Percentiles rank a stretch among this genome's conserved stretches.
Conservation (phyloP, 2,329 filamentous ascomycete genomes). For the Apiospora hydei region DNA sequence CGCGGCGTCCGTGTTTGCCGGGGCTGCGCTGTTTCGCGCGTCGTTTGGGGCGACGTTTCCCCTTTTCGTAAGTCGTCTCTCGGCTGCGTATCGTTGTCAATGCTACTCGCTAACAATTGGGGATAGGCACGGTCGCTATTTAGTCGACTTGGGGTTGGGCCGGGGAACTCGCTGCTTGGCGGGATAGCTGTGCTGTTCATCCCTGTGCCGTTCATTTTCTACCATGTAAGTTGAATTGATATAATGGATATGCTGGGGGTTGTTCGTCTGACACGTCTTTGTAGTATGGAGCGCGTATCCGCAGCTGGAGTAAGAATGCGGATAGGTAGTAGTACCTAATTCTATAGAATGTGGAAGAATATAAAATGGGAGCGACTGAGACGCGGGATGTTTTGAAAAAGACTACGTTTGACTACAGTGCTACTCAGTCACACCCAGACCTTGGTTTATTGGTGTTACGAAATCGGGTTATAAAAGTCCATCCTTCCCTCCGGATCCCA, state of each 20-base stretch:
- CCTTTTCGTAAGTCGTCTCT: constrained; percentile 31
- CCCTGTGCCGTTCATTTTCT: constrained; percentile 34
- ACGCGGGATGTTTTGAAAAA: neutral
- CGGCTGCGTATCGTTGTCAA: neutral
- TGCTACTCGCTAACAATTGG: neutral
- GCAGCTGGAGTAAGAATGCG: constrained; percentile 7
- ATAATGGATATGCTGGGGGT: neutral
- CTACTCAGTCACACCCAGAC: neutral
- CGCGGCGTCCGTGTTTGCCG: constrained; percentile 35
- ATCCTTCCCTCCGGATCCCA: constrained; percentile 36
- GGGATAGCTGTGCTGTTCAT: constrained; percentile 34
- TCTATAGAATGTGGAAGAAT: too few relatives aligned
- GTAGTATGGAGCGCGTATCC: neutral
- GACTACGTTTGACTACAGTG: neutral
- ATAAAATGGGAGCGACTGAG: neutral
- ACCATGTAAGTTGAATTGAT: constrained; percentile 28
- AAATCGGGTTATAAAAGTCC: constrained; percentile 9
- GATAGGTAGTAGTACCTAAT: too few relatives aligned
- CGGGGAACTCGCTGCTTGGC: constrained; percentile 34
- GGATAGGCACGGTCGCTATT: constrained; percentile 31
- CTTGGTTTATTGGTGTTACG: neutral
- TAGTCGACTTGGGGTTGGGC: constrained; percentile 32
- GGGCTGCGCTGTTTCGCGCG: constrained; percentile 33
- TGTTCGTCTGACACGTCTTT: neutral
- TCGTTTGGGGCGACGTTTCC: constrained; percentile 36